phyloP scores from a whole-genome alignment of 2,329 filamentous ascomycete genomes.

The Fusarium musae region DNA sequence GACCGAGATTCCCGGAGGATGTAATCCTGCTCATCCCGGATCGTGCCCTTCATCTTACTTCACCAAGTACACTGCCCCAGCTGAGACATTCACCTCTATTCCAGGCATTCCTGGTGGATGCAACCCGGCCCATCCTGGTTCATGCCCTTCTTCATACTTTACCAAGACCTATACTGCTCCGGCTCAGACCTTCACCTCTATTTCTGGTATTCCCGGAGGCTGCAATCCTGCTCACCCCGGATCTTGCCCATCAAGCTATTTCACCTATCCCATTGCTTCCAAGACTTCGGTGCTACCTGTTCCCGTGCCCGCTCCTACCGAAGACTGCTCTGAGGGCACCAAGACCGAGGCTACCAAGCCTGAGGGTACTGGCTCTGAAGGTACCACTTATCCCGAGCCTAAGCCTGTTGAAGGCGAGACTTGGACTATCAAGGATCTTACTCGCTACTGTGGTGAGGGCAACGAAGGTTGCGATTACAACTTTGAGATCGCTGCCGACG shows the following conservation, averaged over 20 bases:
- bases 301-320: not conserved
- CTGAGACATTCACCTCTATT: conserved; percentile 5
- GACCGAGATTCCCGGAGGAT: conserved; percentile 10
- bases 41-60: not conserved
- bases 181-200: not conserved
- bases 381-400: conserved; percentile 5
- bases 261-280: not conserved
- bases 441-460: conserved; percentile 28
- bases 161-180: not conserved
- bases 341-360: not conserved
- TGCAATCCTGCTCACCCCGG: conserved; percentile 26
- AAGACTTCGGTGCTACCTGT: not conserved
- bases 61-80: not conserved
- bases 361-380: not conserved
- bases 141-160: conserved; percentile 9
- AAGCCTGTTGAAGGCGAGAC: conserved; percentile 14
- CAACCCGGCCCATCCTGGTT: conserved; percentile 28
- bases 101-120: conserved; percentile 21
- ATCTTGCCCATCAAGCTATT: conserved; percentile 16
- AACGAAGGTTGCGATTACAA: conserved; percentile 33
- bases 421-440: conserved; percentile 28
- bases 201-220: conserved; percentile 9
- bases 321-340: not conserved
- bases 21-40: not conserved
- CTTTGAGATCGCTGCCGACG: conserved; percentile 24